phyloP scores from a whole-genome alignment of 306 rosid species.

The Psophocarpus tetragonolobus region DNA sequence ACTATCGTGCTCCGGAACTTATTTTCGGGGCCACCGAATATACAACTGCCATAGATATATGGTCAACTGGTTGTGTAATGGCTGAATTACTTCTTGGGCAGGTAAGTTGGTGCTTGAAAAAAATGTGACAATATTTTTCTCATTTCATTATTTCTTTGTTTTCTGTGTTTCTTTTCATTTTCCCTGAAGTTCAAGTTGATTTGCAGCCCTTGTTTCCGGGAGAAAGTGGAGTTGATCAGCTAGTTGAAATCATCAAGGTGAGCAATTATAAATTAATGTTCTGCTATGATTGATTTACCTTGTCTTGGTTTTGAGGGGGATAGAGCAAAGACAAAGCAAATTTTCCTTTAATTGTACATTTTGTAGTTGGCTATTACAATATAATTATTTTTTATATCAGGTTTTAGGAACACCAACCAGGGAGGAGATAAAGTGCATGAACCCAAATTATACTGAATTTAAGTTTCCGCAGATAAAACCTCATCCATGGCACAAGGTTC shows the following conservation, averaged over 20 bases:
- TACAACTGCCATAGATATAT: conserved; percentile 95
- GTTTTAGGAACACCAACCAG: conserved; percentile 99
- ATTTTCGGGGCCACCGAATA: conserved; percentile 98
- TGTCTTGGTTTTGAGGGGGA: conserved; percentile 23
- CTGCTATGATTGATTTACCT: conserved; percentile 18
- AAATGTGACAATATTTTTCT: not conserved
- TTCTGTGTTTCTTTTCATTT: conserved; percentile 17
- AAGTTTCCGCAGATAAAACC: conserved; percentile 99
- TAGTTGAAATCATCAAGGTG: conserved; percentile 98
- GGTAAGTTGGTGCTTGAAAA: conserved; percentile 52
- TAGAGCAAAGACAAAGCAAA: conserved; percentile 6
- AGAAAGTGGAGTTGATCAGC: conserved; percentile 99
- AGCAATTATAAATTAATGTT: conserved; percentile 22
- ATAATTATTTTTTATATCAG: conserved; percentile 43
- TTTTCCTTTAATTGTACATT: not conserved
- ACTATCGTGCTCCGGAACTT: conserved; percentile 97
- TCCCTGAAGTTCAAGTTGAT: conserved; percentile 40
- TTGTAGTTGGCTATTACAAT: not conserved
- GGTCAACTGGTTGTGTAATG: conserved; percentile 99
- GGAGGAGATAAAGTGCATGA: conserved; percentile 99
- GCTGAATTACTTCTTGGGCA: conserved; percentile 97
- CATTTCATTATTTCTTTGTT: not conserved
- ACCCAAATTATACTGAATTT: conserved; percentile 95
- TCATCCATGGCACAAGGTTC: conserved; percentile 99
- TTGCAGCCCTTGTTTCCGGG: conserved; percentile 98